Percentiles rank a stretch among this genome's conserved stretches.
Conservation (phyloP, 169 alveolate species). For the Babesia gibsoni region DNA sequence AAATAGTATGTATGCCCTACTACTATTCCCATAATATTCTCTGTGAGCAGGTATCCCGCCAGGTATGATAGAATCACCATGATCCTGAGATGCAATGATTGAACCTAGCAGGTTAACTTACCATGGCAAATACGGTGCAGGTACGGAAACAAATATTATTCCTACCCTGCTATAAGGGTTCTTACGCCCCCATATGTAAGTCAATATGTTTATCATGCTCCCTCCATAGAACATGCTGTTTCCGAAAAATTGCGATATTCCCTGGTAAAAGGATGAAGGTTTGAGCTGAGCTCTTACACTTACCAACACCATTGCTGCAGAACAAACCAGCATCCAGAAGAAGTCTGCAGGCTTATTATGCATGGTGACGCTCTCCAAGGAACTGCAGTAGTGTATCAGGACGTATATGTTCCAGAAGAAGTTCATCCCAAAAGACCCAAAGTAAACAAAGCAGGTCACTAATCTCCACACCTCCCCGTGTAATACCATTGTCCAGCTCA, state of each 20-base stretch:
- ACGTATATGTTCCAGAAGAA: conserved; percentile 91
- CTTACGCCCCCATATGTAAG: conserved; percentile 90
- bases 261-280: conserved; percentile 49
- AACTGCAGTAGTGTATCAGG: conserved; percentile 77
- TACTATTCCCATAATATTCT: conserved; percentile 83
- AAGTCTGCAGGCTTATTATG: conserved; percentile 83
- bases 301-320: conserved; percentile 72
- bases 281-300: no score
- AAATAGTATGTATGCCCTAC: conserved; percentile 90
- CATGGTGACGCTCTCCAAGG: conserved; percentile 74
- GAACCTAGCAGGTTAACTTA: not conserved
- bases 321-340: conserved; percentile 81
- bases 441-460: conserved; percentile 86
- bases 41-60: conserved; percentile 84
- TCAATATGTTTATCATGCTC: conserved; percentile 88
- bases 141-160: conserved; percentile 82
- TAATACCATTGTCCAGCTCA: conserved; percentile 80
- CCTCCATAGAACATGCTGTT: conserved; percentile 85
- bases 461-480: conserved; percentile 87
- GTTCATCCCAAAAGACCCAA: conserved; percentile 86
- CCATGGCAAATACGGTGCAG: conserved; percentile 90
- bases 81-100: conserved; percentile 56
- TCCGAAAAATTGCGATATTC: conserved; percentile 69
- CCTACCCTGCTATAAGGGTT: conserved; percentile 84
- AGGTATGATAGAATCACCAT: conserved; percentile 76